phyloP scores from a whole-genome alignment of 2,329 filamentous ascomycete genomes.

The Phialophora chinensis region DNA sequence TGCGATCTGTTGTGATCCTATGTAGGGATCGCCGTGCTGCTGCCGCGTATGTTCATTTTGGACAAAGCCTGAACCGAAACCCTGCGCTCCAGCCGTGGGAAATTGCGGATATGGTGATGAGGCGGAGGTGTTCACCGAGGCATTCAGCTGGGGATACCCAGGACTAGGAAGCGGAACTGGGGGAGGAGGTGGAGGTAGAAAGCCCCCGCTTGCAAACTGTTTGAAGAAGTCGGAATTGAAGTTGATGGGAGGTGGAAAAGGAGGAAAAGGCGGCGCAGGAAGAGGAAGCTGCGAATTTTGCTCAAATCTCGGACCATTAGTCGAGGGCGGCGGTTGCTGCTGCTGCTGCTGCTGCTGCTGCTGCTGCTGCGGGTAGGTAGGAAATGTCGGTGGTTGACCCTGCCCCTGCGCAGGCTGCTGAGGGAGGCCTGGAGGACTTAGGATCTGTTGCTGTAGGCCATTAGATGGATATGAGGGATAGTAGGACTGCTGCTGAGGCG shows the following conservation, averaged over 20 bases:
- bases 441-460: constrained; percentile 38
- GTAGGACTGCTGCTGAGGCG: constrained; percentile 40
- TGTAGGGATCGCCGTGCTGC: constrained; percentile 14
- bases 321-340: constrained; percentile 22
- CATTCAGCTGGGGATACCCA: constrained; percentile 33
- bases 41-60: constrained; percentile 24
- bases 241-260: constrained; percentile 38
- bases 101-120: constrained; percentile 33
- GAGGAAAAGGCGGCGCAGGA: constrained; percentile 40
- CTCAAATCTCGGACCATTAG: constrained; percentile 31
- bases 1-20: constrained; percentile 7
- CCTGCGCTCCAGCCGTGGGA: constrained; percentile 13
- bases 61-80: constrained; percentile 17
- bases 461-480: constrained; percentile 39
- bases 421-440: constrained; percentile 29
- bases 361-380: constrained; percentile 10
- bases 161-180: constrained; percentile 31
- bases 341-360: constrained; percentile 10
- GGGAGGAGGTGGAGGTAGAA: constrained; percentile 34
- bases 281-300: constrained; percentile 35
- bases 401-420: constrained; percentile 27
- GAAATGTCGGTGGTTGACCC: constrained; percentile 6
- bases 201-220: constrained; percentile 35
- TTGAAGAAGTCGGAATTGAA: constrained; percentile 38
- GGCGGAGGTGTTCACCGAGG: constrained; percentile 20